Base-by-base conservation (phyloP, 129 eudicot species). In the Flaveria bidentis region DNA sequence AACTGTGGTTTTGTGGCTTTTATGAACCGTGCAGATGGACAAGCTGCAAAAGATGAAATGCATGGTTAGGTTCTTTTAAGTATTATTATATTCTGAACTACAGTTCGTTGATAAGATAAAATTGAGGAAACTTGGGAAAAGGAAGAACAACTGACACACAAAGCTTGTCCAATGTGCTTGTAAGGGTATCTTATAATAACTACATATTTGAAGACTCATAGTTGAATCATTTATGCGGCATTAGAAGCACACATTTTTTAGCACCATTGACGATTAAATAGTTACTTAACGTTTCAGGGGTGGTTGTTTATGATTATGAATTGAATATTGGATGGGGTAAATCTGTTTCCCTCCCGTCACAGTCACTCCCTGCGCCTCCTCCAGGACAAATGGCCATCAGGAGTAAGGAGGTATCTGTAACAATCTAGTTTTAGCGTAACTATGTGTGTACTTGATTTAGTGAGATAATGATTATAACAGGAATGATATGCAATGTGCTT, bases 311-410 rank as follows among this genome's bases (percentile, higher is more conserved):
- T 86, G 98, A 94, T 69, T 88, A 94, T 80, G 98, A 94, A 75
- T 81, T 94, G 85, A 94, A 94, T 82, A 91, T 94, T 73, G 98
- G 98, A 67, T 94, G 98, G 98, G 98, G 98, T 75, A 94, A 94
- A 83, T 85, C 98, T 11, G 98, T 94, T 53, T 89, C 98, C 58
- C 96, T 94, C 33, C 98, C 98, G 67, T 90, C 98, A 69, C 98
- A 94, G 78, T 96, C 98, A 28, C 91, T 94, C 13, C 98, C 98
- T 80, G 98, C 98, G 49, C 97, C 98, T 26, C 98, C 98, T 33
- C 98, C 98, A 18, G 98, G 98, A 57, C 98, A 89, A 39, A 94
- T 94, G 98, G 98, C 98, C 76, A 94, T 94, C 74, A 84, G 98
- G 86, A 94, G 92, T 77, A 94, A 91, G 82, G 98, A 94, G 93